Percentiles rank a stretch among this genome's conserved stretches.
phyloP scores from a whole-genome alignment of 78 protist species.

The Pigoraptor vietnamica region DNA sequence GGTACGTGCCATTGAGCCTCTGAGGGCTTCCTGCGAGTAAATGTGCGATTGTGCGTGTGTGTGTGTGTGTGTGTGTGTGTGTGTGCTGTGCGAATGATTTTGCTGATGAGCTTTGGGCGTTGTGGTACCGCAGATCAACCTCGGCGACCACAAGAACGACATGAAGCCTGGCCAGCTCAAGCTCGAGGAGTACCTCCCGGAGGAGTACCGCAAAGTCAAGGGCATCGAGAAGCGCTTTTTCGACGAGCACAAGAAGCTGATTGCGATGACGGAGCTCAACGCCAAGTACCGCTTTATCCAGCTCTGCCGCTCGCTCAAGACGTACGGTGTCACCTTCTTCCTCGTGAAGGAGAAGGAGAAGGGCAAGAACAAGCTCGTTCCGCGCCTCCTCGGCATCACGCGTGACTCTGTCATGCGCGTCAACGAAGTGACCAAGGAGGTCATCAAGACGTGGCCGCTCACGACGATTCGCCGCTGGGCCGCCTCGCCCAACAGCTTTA shows the following conservation, averaged over 20 bases:
- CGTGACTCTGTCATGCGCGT: conserved; percentile 67
- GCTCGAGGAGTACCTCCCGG: conserved; percentile 31
- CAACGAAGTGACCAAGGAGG: conserved; percentile 61
- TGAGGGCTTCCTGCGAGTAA: too few relatives aligned
- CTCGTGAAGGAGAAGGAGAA: conserved; percentile 30
- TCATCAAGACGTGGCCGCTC: conserved; percentile 55
- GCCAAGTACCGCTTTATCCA: conserved; percentile 75
- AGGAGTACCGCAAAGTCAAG: conserved; percentile 44
- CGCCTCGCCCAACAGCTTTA: conserved; percentile 69
- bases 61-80: background rate
- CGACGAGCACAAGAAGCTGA: conserved; percentile 62
- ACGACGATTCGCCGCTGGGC: conserved; percentile 76
- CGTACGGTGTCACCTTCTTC: conserved; percentile 84
- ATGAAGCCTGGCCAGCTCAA: background rate
- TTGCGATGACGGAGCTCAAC: conserved; percentile 57
- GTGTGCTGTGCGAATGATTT: conserved; percentile 26
- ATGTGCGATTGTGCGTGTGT: background rate
- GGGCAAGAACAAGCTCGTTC: conserved; percentile 29
- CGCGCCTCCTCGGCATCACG: conserved; percentile 65
- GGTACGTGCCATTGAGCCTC: conserved; percentile 32
- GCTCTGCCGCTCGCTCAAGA: conserved; percentile 70
- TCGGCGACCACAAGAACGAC: conserved; percentile 59
- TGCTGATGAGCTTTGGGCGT: conserved; percentile 36
- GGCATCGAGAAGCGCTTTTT: conserved; percentile 52
- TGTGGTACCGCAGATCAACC: conserved; percentile 52